phyloP scores from a whole-genome alignment of 1,139 yeast genomes.

The Taphrina betulina region DNA sequence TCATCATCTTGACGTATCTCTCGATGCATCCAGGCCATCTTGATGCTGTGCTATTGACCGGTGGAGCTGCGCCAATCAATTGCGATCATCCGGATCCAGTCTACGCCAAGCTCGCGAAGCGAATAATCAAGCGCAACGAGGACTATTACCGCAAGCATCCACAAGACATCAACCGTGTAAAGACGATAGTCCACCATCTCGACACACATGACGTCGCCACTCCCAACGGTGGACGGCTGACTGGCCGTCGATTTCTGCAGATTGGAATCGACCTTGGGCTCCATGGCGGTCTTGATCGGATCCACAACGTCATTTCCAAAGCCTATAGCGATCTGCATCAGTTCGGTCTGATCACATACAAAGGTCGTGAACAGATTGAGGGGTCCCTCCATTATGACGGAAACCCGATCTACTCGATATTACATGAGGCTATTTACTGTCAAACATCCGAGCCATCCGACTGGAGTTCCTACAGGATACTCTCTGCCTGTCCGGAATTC shows the following conservation, averaged over 20 bases:
- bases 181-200: constrained; percentile 48
- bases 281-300: constrained; percentile 52
- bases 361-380: constrained; percentile 46
- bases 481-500: constrained; percentile 39
- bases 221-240: constrained; percentile 49
- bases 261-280: constrained; percentile 55
- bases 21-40: constrained; percentile 44
- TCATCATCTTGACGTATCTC: constrained; percentile 53
- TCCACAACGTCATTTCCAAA: constrained; percentile 50
- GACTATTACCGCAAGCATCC: constrained; percentile 55
- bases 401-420: constrained; percentile 55
- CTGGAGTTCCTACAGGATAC: constrained; percentile 55
- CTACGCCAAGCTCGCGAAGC: constrained; percentile 50
- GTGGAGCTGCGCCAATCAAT: constrained; percentile 57
- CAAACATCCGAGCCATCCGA: constrained; percentile 45
- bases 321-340: constrained; percentile 48
- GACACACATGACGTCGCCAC: constrained; percentile 40
- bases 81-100: constrained; percentile 51
- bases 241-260: constrained; percentile 56
- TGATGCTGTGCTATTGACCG: constrained; percentile 48
- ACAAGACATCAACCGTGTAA: constrained; percentile 49
- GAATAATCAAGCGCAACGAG: constrained; percentile 50
- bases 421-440: constrained; percentile 60
- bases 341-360: constrained; percentile 47
- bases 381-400: constrained; percentile 52